Evolutionary conservation across 176 grass and related monocot species (phyloP).

Genomic region (Oryza officinalis): DNA sequence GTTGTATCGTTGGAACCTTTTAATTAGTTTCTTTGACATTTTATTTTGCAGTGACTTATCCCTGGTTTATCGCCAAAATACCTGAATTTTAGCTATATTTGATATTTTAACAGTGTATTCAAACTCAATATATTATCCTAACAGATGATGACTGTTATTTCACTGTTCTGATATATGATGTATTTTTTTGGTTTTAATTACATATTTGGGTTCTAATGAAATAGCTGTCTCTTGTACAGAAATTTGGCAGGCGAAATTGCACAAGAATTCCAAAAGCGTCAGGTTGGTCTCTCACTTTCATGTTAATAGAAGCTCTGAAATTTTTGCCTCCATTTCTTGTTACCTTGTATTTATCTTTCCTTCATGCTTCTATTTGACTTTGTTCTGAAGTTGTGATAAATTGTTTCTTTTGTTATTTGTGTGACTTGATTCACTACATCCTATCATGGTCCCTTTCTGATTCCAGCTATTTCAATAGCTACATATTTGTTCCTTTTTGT

Average conservation of each 20-base stretch:
- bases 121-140: not conserved
- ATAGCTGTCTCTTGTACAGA: constrained; percentile 44
- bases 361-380: not conserved
- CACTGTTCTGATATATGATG: not conserved
- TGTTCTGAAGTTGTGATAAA: constrained; percentile 17
- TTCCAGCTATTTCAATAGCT: not conserved
- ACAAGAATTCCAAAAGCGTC: constrained; percentile 92
- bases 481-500: not conserved
- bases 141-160: not conserved
- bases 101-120: not conserved
- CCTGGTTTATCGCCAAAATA: constrained; percentile 3
- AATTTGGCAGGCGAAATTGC: constrained; percentile 96
- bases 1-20: not conserved
- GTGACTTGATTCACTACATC: not conserved
- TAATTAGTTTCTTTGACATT: not conserved
- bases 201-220: constrained; percentile 36
- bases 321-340: not conserved
- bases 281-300: constrained; percentile 51
- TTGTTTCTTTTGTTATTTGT: not conserved
- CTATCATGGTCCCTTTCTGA: not conserved
- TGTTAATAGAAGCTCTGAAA: not conserved
- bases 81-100: not conserved
- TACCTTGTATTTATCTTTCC: not conserved
- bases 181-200: not conserved
- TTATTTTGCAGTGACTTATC: not conserved